Evolutionary conservation across 2,329 filamentous ascomycete species (phyloP).

Genomic region (Setomelanomma holmii): DNA sequence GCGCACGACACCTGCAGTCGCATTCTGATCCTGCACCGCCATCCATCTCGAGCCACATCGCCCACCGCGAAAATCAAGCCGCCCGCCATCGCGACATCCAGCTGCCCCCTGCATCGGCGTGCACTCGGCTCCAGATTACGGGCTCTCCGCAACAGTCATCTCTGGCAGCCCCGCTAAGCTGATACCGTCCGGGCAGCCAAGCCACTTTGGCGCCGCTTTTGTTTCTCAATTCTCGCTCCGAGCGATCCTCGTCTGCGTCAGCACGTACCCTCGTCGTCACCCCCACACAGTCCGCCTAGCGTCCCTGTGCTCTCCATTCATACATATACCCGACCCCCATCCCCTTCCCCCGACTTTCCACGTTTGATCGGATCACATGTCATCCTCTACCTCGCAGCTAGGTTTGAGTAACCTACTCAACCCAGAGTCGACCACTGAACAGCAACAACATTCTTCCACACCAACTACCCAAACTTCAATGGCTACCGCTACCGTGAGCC

Average conservation of each 20-base stretch:
- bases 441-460: conserved; percentile 17
- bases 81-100: conserved; percentile 13
- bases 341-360: conserved; percentile 47
- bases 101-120: conserved; percentile 22
- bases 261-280: conserved; percentile 32
- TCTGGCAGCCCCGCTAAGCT: conserved; percentile 25
- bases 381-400: conserved; percentile 42
- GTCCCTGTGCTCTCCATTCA: conserved; percentile 26
- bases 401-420: conserved; percentile 51
- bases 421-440: conserved; percentile 32
- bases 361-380: conserved; percentile 50
- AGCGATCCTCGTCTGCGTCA: conserved; percentile 34
- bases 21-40: conserved; percentile 10
- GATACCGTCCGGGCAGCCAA: conserved; percentile 26
- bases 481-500: conserved; percentile 56
- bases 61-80: conserved; percentile 4
- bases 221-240: conserved; percentile 29
- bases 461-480: conserved; percentile 31
- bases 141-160: conserved; percentile 15
- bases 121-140: conserved; percentile 20
- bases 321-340: conserved; percentile 48
- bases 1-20: conserved; percentile 8
- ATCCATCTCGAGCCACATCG: conserved; percentile 6
- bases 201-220: conserved; percentile 29
- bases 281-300: conserved; percentile 37